phyloP scores from a whole-genome alignment of 805 yeast genomes.

The Candida odintsovae region DNA sequence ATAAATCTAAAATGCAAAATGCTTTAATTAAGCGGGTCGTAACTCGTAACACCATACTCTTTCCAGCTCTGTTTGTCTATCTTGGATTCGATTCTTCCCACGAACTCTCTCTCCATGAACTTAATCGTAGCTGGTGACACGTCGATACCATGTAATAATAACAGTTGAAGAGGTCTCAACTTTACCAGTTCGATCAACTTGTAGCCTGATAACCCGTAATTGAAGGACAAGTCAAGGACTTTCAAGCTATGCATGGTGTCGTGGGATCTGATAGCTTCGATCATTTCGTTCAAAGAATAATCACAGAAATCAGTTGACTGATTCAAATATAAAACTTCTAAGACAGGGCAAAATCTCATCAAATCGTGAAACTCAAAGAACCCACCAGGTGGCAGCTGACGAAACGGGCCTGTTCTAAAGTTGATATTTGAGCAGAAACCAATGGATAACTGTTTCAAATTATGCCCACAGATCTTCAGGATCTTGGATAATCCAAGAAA shows the following conservation, averaged over 20 bases:
- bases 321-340: conserved; percentile 16
- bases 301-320: conserved; percentile 22
- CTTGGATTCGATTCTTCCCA: conserved; percentile 16
- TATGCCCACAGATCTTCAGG: conserved; percentile 8
- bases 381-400: conserved; percentile 6
- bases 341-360: conserved; percentile 9
- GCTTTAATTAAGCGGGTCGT: conserved; percentile 10
- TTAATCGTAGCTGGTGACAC: conserved; percentile 15
- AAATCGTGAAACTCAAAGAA: conserved; percentile 19
- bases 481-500: conserved; percentile 16
- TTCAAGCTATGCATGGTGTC: conserved; percentile 4
- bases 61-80: conserved; percentile 19
- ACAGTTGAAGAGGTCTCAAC: conserved; percentile 5
- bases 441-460: conserved; percentile 13
- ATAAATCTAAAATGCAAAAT: not conserved
- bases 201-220: conserved; percentile 17
- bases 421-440: conserved; percentile 19
- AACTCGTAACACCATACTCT: conserved; percentile 19
- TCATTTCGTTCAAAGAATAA: conserved; percentile 14
- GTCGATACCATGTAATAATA: conserved; percentile 20
- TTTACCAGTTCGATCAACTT: conserved; percentile 17
- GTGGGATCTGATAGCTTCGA: conserved; percentile 4
- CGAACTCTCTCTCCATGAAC: conserved; percentile 12
- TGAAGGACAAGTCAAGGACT: conserved; percentile 21
- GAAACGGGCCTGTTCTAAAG: conserved; percentile 14